Base-by-base conservation (phyloP, 352 stramenopile species). In the Pythium phragmitis region DNA sequence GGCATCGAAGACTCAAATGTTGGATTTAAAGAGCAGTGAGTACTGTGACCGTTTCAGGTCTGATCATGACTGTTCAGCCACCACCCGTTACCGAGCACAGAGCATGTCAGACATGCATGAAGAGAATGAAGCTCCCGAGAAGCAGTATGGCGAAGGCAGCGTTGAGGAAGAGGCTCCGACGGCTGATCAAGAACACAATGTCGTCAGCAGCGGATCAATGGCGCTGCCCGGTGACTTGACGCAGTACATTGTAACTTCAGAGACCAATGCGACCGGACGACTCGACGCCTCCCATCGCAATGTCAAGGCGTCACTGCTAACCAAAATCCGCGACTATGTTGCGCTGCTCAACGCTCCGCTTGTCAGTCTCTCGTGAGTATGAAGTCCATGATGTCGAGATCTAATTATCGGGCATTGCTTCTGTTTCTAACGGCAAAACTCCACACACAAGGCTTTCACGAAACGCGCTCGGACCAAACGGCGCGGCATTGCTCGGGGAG, bases 391-490 rank as follows among this genome's bases (percentile, higher is more conserved):
- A 13, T 7, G 13, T 42, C 41, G 14, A 30, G 19, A 4, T 11
- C 21, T 21, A 21, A 1, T 0, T 21, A 21, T 1, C 21, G 21
- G 21, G 21, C 21, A 21, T 21, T 21, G 21, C 21, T 21, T 21
- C 21, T 21, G 21, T 21, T 21, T 21, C 21, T 21, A 21, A 21
- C 21, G 21, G 21, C 21, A 21, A 21, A 21, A 21, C 21, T 21
- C 21, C 16, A 17, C 39, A 12, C 16, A 6, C 7, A 23, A 67
- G 65, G 9, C 39, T 71, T 8, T 72, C 65, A 7, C 41, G 43
- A 5, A 90, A 87, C 57, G 42, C 50, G 0, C 55, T 91, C 46
- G 80, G 78, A 12, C 71, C 78, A 0, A 43, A 70, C 34, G 80
- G 82, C 2, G 77, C 70, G 16, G 36, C 52, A 19, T 19, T 83